phyloP scores from a whole-genome alignment of 257 asterid species.

The Nicotiana obtusifolia region DNA sequence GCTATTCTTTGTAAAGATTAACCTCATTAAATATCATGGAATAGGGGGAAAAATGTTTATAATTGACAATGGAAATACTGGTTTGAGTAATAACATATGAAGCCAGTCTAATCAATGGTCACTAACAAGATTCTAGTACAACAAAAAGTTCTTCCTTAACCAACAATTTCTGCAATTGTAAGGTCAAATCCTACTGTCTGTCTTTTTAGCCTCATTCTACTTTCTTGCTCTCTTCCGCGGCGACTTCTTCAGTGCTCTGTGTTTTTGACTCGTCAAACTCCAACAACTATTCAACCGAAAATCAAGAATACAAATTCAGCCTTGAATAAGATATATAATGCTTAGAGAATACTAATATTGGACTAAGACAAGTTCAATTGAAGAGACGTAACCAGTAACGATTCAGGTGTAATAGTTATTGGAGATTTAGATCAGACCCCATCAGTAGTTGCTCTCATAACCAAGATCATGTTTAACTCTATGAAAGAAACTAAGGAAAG shows the following conservation, averaged over 20 bases:
- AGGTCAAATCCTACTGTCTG: neutral
- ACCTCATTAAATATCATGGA: too few species aligned
- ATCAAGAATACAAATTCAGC: neutral
- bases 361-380: too few species aligned
- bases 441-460: neutral
- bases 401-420: too few species aligned
- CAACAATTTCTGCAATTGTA: slow-evolving; percentile 1
- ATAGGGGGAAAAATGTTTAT: too few species aligned
- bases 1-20: too few species aligned
- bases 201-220: slow-evolving; percentile 29
- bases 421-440: neutral
- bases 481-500: neutral
- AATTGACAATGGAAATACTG: neutral
- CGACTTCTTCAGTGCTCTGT: slow-evolving; percentile 30
- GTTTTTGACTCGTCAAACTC: slow-evolving; percentile 73
- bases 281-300: slow-evolving; percentile 46
- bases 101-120: neutral
- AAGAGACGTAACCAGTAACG: too few species aligned
- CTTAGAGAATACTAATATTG: too few species aligned
- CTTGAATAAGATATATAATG: neutral
- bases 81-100: neutral
- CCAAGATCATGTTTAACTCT: neutral
- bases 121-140: neutral
- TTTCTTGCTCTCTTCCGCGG: slow-evolving; percentile 41
- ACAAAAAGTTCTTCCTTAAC: neutral